Base-by-base conservation (phyloP, 1,284 basidiomycete genomes). In the Trametes versicolor region DNA sequence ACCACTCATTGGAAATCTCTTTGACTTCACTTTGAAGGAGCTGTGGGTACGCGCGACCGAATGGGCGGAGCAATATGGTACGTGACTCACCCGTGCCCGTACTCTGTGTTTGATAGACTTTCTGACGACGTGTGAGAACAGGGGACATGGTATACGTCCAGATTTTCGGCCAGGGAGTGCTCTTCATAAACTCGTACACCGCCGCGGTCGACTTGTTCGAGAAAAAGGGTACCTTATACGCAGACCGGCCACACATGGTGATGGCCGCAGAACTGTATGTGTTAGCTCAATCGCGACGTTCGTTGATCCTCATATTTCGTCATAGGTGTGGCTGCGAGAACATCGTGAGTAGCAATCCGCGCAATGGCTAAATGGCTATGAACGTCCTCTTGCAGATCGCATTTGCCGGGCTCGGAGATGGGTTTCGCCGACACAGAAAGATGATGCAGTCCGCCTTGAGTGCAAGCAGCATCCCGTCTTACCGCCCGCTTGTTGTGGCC, bases 201-300 rank as follows among this genome's bases (percentile, higher is more conserved):
- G 85, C 81, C 0, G 85, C 82, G 2, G 77, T 79, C 50, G 90
- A 91, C 41, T 76, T 93, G 51, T 77, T 93, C 64, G 89, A 91
- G 15, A 88, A 85, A 70, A 83, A 85, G 25, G 88, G 89, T 7
- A 78, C 81, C 3, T 85, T 90, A 51, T 92, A 92, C 72, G 86
- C 89, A 9, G 90, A 92, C 75, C 90, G 87, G 69, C 88, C 89
- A 0, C 77, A 78, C 17, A 77, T 91, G 23, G 80, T 88, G 52
- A 92, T 92, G 91, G 79, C 79, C 39, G 74, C 74, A n/a, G 78
- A 92, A 66, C 78, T 92, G 72, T 81, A 71, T 43, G 77, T 51
- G 19, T 3, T 51, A 9, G 12, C 43, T 19, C 19, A 43, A 50
- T 8, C 10, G 13, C 32, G 2, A 27, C 21, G 5, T 23, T 21